A percentile compares a stretch with the other conserved stretches of the same genome.
Conservation (phyloP, 129 eudicot genomes). For the Artemisia annua region DNA sequence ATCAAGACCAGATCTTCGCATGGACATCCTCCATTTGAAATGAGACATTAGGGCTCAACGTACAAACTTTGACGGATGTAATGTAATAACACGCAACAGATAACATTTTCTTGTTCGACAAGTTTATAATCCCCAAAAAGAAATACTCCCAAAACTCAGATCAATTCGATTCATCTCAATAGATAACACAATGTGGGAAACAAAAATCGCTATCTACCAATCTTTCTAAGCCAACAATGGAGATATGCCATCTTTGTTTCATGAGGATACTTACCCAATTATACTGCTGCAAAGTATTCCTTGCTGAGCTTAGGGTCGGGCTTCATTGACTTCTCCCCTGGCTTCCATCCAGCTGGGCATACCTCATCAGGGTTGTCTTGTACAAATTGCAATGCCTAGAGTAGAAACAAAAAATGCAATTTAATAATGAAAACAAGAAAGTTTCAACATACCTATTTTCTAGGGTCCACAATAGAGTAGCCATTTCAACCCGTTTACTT, state of each 20-base stretch:
- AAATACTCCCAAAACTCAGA: conserved; percentile 22
- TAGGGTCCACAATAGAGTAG: not conserved
- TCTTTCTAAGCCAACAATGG: conserved; percentile 24
- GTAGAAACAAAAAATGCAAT: not conserved
- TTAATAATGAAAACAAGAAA: not conserved
- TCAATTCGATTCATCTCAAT: not conserved
- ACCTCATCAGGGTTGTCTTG: conserved; percentile 99
- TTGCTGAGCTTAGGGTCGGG: conserved; percentile 98
- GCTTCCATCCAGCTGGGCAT: conserved; percentile 99
- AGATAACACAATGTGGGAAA: not conserved
- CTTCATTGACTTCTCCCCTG: conserved; percentile 97
- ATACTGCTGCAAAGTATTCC: conserved; percentile 84
- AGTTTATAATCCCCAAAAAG: conserved; percentile 8
- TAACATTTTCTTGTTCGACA: conserved; percentile 19
- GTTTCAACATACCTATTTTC: not conserved
- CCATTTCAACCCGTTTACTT: not conserved
- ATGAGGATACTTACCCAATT: conserved; percentile 7
- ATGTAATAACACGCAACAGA: conserved; percentile 15
- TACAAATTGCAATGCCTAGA: conserved; percentile 92
- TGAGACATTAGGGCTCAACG: not conserved
- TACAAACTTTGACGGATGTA: conserved; percentile 1
- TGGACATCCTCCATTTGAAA: not conserved
- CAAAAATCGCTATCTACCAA: conserved; percentile 7
- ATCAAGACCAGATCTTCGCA: not conserved
- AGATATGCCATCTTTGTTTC: conserved; percentile 8